These are phyloP conservation scores for Trichoderma guizhouense DNA, from an alignment of 2,329 filamentous ascomycete species.

Conservation along the genomic window DNA sequence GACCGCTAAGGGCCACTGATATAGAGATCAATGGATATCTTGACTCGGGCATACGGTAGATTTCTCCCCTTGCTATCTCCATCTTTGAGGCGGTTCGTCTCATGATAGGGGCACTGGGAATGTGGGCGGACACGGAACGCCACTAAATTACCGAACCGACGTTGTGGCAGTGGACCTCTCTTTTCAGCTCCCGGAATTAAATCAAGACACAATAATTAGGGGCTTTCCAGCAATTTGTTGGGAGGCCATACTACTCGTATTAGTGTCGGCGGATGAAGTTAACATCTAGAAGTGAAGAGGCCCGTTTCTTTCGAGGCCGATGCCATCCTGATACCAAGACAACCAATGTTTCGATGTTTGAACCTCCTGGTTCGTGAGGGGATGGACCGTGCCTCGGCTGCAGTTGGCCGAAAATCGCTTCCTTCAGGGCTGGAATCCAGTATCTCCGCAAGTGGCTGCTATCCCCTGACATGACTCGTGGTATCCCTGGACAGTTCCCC, in stretches of 20 bases:
- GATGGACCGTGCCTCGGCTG: background rate
- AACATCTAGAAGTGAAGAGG: background rate
- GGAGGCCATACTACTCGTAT: background rate
- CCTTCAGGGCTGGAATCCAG: background rate
- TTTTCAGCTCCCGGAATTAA: background rate
- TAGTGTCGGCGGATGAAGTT: background rate
- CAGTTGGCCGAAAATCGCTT: background rate
- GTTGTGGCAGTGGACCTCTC: too few relatives aligned
- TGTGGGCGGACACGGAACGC: background rate
- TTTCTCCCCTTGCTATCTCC: background rate
- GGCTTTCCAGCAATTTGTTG: background rate
- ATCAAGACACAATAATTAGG: background rate
- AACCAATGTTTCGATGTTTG: background rate
- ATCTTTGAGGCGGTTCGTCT: background rate
- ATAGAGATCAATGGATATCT: background rate
- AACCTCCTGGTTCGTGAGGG: background rate
- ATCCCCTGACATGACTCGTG: slow-evolving; percentile 1
- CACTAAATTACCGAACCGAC: background rate
- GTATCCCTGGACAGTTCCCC: background rate
- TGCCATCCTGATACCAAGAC: background rate
- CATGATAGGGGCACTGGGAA: background rate
- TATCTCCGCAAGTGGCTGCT: background rate
- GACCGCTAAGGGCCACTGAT: background rate
- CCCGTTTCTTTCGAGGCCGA: too few relatives aligned
- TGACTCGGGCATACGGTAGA: background rate